Conservation (phyloP, 352 stramenopile species). For the Pythium folliculosum region DNA sequence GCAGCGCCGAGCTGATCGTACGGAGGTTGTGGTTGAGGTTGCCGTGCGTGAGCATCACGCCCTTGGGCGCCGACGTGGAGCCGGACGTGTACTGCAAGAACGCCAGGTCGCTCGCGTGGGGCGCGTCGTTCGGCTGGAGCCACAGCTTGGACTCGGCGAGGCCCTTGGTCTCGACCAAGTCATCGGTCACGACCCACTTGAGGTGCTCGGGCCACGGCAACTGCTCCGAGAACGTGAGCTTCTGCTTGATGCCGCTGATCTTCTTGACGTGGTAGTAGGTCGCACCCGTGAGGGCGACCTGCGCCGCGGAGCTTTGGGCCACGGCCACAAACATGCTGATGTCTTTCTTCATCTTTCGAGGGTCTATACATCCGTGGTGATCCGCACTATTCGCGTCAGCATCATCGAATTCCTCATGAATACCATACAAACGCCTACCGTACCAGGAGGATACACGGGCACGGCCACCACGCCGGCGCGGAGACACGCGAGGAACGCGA, state of each 20-base stretch:
- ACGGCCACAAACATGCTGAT: conserved; percentile 96
- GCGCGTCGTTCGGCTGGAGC: conserved; percentile 39
- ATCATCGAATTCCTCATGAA: too few species aligned
- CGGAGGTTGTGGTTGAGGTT: conserved; percentile 98
- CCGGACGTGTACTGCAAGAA: conserved; percentile 99
- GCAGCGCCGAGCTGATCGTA: conserved; percentile 93
- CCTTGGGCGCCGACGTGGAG: conserved; percentile 98
- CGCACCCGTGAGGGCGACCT: conserved; percentile 91
- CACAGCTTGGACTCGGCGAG: conserved; percentile 41
- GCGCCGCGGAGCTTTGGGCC: conserved; percentile 88
- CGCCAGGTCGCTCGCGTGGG: conserved; percentile 70
- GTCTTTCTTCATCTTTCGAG: conserved; percentile 93
- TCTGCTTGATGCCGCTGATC: conserved; percentile 83
- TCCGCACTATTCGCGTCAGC: too few species aligned
- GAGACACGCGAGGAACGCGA: conserved; percentile 97
- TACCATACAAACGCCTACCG: too few species aligned
- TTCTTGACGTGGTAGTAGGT: conserved; percentile 96
- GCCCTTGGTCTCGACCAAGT: conserved; percentile 51
- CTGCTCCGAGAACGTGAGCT: conserved; percentile 63
- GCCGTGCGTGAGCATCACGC: conserved; percentile 96
- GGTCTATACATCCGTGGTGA: conserved; percentile 63
- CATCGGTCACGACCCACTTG: conserved; percentile 86
- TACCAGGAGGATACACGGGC: conserved; percentile 83
- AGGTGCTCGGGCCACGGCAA: conserved; percentile 88
- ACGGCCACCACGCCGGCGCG: conserved; percentile 93